Percentiles rank a stretch among this genome's conserved stretches.
Conservation (phyloP, 257 asterid species). For the Solanum stenotomum region DNA sequence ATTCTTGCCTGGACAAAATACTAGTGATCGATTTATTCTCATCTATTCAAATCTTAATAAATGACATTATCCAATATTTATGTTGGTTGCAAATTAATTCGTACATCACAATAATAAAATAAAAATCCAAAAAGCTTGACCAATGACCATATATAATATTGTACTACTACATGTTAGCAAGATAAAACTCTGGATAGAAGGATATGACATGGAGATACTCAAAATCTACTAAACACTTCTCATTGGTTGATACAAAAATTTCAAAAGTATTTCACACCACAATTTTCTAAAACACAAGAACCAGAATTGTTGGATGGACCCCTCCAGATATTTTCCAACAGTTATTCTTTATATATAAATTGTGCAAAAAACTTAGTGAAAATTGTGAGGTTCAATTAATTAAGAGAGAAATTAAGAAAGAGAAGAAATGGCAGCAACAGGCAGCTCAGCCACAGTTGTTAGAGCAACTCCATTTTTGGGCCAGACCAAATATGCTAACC, state of each 20-base stretch:
- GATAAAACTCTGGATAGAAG: constrained; percentile 29
- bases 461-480: constrained; percentile 78
- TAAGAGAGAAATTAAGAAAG: background rate
- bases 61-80: too few species aligned
- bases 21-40: background rate
- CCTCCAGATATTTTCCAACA: background rate
- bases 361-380: background rate
- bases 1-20: background rate
- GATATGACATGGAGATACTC: constrained; percentile 41
- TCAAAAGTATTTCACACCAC: constrained; percentile 30
- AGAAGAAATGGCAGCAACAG: constrained; percentile 40
- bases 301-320: background rate
- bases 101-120: too few species aligned
- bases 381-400: background rate
- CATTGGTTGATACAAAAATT: constrained; percentile 31
- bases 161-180: background rate
- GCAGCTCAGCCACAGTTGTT: constrained; percentile 48
- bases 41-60: too few species aligned
- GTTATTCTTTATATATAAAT: background rate
- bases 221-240: constrained; percentile 31
- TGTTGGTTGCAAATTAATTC: rapidly evolving
- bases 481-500: constrained; percentile 46
- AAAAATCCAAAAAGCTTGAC: background rate
- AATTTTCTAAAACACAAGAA: constrained; percentile 10
- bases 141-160: background rate